Evolutionary conservation across 2,329 filamentous ascomycete genomes (phyloP).

Genomic region (Exophiala spinifera): DNA sequence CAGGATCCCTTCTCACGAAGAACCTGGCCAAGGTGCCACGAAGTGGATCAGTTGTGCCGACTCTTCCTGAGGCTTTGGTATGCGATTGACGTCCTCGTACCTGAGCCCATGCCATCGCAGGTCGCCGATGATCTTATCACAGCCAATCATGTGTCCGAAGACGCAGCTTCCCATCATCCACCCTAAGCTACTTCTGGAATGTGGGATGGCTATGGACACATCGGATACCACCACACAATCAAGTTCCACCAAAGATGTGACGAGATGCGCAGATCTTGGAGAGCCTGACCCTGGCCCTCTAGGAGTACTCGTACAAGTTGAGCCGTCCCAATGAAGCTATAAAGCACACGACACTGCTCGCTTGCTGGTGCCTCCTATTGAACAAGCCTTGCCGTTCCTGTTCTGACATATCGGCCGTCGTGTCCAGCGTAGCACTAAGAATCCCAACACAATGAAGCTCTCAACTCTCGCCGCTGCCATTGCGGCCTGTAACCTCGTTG

Average conservation of each 20-base stretch:
- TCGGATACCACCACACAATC: background rate
- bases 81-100: too few species aligned
- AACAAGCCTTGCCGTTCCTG: background rate
- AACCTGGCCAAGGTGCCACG: too few species aligned
- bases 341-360: background rate
- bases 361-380: too few species aligned
- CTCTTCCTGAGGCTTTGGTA: too few species aligned
- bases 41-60: too few species aligned
- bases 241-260: background rate
- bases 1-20: too few species aligned
- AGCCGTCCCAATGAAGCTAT: background rate
- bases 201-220: background rate
- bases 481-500: slow-evolving; percentile 9
- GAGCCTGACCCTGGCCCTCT: background rate
- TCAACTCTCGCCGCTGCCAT: slow-evolving; percentile 11
- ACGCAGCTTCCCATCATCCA: background rate
- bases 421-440: too few species aligned
- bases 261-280: background rate
- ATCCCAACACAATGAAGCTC: slow-evolving; percentile 7
- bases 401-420: background rate
- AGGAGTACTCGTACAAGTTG: background rate
- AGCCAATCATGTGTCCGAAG: background rate
- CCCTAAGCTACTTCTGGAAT: background rate
- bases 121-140: background rate
- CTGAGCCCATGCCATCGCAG: background rate